Conservation (phyloP, 2,329 filamentous ascomycete species). For the Cordyceps farinosa region DNA sequence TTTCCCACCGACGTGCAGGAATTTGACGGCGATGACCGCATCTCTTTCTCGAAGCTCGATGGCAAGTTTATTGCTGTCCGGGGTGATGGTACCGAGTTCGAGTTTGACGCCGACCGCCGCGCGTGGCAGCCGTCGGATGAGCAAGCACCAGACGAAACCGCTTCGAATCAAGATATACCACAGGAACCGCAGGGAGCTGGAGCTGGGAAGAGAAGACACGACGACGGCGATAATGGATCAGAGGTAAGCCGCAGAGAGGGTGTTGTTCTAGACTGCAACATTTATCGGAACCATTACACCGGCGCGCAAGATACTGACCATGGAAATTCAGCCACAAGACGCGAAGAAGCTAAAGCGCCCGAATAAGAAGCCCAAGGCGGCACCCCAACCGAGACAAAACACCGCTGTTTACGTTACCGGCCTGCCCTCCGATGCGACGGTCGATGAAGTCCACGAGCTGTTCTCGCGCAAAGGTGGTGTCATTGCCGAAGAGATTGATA, state of each 20-base stretch:
- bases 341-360: conserved; percentile 30
- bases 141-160: conserved; percentile 36
- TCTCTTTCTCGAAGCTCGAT: conserved; percentile 82
- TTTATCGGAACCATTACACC: no score
- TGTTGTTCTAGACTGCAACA: neutral
- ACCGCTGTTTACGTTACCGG: conserved; percentile 91
- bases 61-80: conserved; percentile 80
- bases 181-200: neutral
- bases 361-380: conserved; percentile 46
- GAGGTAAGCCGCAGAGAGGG: conserved; percentile 38
- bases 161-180: neutral
- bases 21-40: conserved; percentile 74
- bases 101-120: conserved; percentile 68
- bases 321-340: neutral
- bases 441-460: conserved; percentile 74
- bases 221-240: conserved; percentile 33
- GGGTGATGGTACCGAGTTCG: conserved; percentile 79
- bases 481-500: conserved; percentile 92
- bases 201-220: conserved; percentile 42
- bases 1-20: conserved; percentile 61
- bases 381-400: conserved; percentile 61
- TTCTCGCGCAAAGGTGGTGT: conserved; percentile 85
- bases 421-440: conserved; percentile 73
- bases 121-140: conserved; percentile 70
- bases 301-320: neutral